Evolutionary conservation across 352 stramenopile species (phyloP).

Genomic region (Phytophthora tentaculata): DNA sequence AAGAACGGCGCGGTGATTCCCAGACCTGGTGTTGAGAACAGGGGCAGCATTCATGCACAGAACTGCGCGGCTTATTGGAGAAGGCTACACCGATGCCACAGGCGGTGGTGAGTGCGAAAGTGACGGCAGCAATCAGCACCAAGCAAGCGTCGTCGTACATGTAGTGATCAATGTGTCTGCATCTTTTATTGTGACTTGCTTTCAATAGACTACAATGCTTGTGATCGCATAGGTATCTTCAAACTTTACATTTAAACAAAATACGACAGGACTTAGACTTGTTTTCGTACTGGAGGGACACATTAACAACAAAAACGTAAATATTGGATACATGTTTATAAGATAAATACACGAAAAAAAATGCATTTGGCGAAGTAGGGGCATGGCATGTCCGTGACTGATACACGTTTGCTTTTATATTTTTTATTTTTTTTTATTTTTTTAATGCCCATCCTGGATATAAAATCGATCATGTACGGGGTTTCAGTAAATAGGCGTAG

Average conservation of each 20-base stretch:
- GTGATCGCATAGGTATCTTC: neutral
- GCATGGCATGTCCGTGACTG: too few species aligned
- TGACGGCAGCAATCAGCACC: neutral
- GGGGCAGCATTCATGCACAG: neutral
- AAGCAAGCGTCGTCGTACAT: neutral
- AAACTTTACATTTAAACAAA: too few species aligned
- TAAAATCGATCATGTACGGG: too few species aligned
- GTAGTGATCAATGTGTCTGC: neutral
- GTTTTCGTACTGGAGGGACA: neutral
- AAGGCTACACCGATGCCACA: neutral
- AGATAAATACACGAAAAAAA: neutral
- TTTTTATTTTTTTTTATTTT: neutral
- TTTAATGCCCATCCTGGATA: neutral
- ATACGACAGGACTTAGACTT: neutral
- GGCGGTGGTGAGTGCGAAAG: neutral
- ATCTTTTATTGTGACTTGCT: neutral
- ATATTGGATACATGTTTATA: neutral
- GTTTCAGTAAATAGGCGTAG: too few species aligned
- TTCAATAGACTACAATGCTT: neutral
- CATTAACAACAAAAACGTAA: neutral
- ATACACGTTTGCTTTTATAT: neutral
- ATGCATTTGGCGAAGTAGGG: neutral
- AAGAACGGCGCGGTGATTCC: neutral
- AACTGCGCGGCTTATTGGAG: neutral
- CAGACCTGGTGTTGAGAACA: neutral